Conservation (phyloP, 305 asterid genomes). For the Striga hermonthica region DNA sequence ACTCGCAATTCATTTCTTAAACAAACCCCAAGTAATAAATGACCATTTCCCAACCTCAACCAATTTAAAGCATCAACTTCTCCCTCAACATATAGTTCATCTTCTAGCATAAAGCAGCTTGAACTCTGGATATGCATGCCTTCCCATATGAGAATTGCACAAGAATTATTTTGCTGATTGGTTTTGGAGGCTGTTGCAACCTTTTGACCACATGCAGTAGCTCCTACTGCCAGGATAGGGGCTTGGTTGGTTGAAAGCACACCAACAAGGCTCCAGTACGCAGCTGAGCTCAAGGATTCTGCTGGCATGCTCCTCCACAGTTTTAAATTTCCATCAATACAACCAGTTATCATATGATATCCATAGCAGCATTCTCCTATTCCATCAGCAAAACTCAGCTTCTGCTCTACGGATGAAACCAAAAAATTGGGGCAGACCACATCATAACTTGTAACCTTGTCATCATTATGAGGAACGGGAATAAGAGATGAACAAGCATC, state of each 20-base stretch:
- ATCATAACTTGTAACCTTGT: slow-evolving; percentile 62
- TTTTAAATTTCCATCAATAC: slow-evolving; percentile 61
- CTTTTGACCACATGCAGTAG: slow-evolving; percentile 69
- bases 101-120: slow-evolving; percentile 79
- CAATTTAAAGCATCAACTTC: slow-evolving; percentile 67
- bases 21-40: slow-evolving; percentile 75
- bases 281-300: slow-evolving; percentile 40
- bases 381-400: slow-evolving; percentile 37
- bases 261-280: slow-evolving; percentile 83
- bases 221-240: slow-evolving; percentile 53
- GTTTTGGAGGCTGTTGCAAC: slow-evolving; percentile 57
- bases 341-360: slow-evolving; percentile 87
- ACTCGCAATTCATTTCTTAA: slow-evolving; percentile 60
- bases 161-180: slow-evolving; percentile 37
- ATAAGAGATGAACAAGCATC: slow-evolving; percentile 66
- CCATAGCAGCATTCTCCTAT: slow-evolving; percentile 45
- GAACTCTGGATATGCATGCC: slow-evolving; percentile 54
- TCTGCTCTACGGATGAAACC: slow-evolving; percentile 45
- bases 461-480: slow-evolving; percentile 59
- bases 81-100: slow-evolving; percentile 58
- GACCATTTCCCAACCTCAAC: slow-evolving; percentile 77
- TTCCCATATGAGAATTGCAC: slow-evolving; percentile 72
- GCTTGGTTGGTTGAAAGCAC: slow-evolving; percentile 54
- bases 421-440: slow-evolving; percentile 54
- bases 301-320: slow-evolving; percentile 79